A percentile compares a stretch with the other conserved stretches of the same genome.
These are phyloP conservation scores for Linderina pennispora DNA, from an alignment of 192 early-diverging fungal species.

Conservation along the genomic window DNA sequence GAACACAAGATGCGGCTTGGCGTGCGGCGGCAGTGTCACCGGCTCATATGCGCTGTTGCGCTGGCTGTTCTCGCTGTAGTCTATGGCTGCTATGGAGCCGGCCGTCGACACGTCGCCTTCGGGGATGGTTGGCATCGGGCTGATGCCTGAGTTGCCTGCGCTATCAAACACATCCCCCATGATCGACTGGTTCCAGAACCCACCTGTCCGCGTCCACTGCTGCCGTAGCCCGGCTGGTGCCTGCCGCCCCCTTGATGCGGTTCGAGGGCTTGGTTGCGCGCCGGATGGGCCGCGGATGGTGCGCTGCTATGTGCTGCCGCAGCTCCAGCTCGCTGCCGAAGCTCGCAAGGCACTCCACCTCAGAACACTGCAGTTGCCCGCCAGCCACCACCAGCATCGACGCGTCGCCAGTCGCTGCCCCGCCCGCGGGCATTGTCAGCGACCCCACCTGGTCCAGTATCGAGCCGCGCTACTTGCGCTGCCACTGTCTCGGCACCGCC, in stretches of 20 bases:
- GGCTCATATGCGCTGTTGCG: no score
- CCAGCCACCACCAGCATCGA: neutral
- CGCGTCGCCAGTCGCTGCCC: neutral
- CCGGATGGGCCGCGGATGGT: slow-evolving; percentile 43
- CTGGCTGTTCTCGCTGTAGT: neutral
- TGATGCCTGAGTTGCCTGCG: neutral
- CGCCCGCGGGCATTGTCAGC: neutral
- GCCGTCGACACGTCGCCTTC: slow-evolving; percentile 6
- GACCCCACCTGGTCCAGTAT: no score
- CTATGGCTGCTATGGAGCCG: slow-evolving; percentile 1
- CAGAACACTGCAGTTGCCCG: slow-evolving; percentile 21
- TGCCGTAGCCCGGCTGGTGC: neutral
- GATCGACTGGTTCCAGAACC: slow-evolving; percentile 21
- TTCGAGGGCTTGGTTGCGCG: slow-evolving; percentile 37
- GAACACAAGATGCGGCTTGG: no score
- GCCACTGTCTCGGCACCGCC: neutral
- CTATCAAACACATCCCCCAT: slow-evolving; percentile 16
- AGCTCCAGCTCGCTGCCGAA: slow-evolving; percentile 26
- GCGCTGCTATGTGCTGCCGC: slow-evolving; percentile 17
- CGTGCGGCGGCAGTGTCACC: no score
- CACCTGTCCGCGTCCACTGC: neutral
- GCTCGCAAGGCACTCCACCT: slow-evolving; percentile 28
- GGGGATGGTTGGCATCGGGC: slow-evolving; percentile 23
- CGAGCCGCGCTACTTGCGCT: no score
- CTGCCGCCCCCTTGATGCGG: slow-evolving; percentile 1